A percentile compares a stretch with the other conserved stretches of the same genome.
Evolutionary conservation across 257 asterid species (phyloP).

Genomic region (Solanum etuberosum): DNA sequence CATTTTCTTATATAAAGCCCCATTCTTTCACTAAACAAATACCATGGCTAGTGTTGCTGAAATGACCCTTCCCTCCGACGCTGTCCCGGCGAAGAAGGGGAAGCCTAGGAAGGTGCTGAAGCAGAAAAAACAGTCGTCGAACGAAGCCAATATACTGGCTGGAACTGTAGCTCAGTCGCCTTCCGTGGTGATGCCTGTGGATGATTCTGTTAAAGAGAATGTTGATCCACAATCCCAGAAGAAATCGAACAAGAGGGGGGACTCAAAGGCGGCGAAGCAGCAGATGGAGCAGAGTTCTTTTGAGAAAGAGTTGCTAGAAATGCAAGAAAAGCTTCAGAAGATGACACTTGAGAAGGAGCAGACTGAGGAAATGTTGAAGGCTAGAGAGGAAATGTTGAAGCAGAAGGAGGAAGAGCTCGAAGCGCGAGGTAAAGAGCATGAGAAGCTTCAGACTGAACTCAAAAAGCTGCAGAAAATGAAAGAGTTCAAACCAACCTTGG

Average conservation of each 20-base stretch:
- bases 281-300: slow-evolving; percentile 24
- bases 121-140: slow-evolving; percentile 30
- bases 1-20: background rate
- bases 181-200: slow-evolving; percentile 14
- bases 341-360: slow-evolving; percentile 38
- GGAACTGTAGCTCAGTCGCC: slow-evolving; percentile 27
- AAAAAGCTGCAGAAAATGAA: slow-evolving; percentile 82
- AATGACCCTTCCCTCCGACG: slow-evolving; percentile 3
- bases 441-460: slow-evolving; percentile 60
- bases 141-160: slow-evolving; percentile 54
- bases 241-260: slow-evolving; percentile 43
- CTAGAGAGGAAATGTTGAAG: slow-evolving; percentile 41
- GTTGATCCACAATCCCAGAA: slow-evolving; percentile 26
- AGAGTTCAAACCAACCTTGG: slow-evolving; percentile 81
- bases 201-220: slow-evolving; percentile 44
- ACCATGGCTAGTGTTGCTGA: background rate
- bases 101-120: slow-evolving; percentile 43
- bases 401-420: slow-evolving; percentile 51
- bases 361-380: slow-evolving; percentile 38
- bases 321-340: slow-evolving; percentile 72
- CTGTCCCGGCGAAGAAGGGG: slow-evolving; percentile 35
- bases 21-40: background rate
- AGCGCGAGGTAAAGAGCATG: slow-evolving; percentile 27
- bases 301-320: slow-evolving; percentile 62
- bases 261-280: slow-evolving; percentile 39